A percentile compares a stretch with the other conserved stretches of the same genome.
Conservation (phyloP, 2,329 filamentous ascomycete genomes). For the Pyrenochaeta sp. region DNA sequence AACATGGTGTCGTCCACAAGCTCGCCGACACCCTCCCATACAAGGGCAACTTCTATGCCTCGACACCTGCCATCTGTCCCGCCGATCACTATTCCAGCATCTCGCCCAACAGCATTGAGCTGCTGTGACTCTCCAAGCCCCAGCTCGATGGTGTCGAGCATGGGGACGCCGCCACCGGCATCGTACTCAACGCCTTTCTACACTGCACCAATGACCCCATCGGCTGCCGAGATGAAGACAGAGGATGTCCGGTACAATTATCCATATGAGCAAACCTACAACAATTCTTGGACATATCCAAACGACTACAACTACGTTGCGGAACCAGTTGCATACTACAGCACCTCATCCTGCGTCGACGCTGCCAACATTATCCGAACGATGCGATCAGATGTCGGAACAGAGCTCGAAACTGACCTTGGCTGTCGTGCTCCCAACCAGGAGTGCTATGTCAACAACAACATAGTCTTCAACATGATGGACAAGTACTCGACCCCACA, state of each 20-base stretch:
- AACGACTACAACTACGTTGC: conserved; percentile 24
- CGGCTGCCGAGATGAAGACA: conserved; percentile 32
- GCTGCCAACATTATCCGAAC: conserved; percentile 57
- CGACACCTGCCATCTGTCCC: conserved; percentile 28
- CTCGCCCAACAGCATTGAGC: conserved; percentile 32
- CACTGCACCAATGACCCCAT: conserved; percentile 26
- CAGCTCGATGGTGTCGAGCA: conserved; percentile 42
- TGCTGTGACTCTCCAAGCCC: conserved; percentile 42
- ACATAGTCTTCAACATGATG: conserved; percentile 55
- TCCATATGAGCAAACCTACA: conserved; percentile 31
- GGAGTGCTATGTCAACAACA: conserved; percentile 56
- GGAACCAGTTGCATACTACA: conserved; percentile 32
- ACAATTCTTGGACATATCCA: conserved; percentile 33
- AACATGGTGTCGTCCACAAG: conserved; percentile 28
- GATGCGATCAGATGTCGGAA: conserved; percentile 51
- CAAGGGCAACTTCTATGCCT: conserved; percentile 23
- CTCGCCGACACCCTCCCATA: conserved; percentile 23
- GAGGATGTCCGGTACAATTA: conserved; percentile 37
- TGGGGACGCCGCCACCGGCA: conserved; percentile 40
- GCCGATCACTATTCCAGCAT: conserved; percentile 31
- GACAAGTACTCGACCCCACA: conserved; percentile 51
- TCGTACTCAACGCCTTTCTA: conserved; percentile 33
- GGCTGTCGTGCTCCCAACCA: conserved; percentile 48
- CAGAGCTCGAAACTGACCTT: conserved; percentile 51
- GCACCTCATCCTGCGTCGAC: conserved; percentile 48